Conservation (phyloP, 495 filamentous ascomycete species). For the Aspergillus homomorphus region DNA sequence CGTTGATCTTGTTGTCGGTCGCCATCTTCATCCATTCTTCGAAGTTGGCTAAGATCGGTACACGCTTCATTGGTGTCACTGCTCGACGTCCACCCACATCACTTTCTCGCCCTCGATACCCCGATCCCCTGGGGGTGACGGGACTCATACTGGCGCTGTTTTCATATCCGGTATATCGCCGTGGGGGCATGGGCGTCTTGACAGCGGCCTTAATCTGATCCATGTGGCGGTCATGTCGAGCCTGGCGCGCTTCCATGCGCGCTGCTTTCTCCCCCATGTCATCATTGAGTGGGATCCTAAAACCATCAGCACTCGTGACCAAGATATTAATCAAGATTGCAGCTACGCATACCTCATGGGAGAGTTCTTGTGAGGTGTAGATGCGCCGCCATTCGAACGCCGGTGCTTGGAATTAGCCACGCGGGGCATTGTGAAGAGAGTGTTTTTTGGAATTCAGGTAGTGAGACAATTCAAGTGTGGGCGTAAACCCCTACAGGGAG, state of each 20-base stretch:
- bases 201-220: slow-evolving; percentile 88
- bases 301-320: slow-evolving; percentile 11
- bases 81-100: slow-evolving; percentile 62
- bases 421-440: slow-evolving; percentile 62
- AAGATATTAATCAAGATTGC: neutral
- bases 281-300: slow-evolving; percentile 87
- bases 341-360: slow-evolving; percentile 60
- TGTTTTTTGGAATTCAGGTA: neutral
- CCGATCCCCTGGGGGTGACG: slow-evolving; percentile 57
- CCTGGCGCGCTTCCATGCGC: slow-evolving; percentile 81
- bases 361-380: slow-evolving; percentile 60
- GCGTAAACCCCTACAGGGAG: too few relatives aligned
- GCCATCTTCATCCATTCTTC: slow-evolving; percentile 99
- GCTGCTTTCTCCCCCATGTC: slow-evolving; percentile 88
- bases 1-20: slow-evolving; percentile 99
- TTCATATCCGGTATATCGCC: slow-evolving; percentile 63
- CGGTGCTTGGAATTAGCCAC: slow-evolving; percentile 58
- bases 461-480: too few relatives aligned
- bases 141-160: slow-evolving; percentile 65
- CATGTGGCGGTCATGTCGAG: slow-evolving; percentile 85
- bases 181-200: slow-evolving; percentile 65
- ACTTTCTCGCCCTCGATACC: slow-evolving; percentile 53
- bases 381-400: slow-evolving; percentile 45
- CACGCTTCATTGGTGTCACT: slow-evolving; percentile 93
- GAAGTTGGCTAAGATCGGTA: slow-evolving; percentile 94